Evolutionary conservation across 208 protist species (phyloP).

Genomic region (Trypanosoma boissoni): DNA sequence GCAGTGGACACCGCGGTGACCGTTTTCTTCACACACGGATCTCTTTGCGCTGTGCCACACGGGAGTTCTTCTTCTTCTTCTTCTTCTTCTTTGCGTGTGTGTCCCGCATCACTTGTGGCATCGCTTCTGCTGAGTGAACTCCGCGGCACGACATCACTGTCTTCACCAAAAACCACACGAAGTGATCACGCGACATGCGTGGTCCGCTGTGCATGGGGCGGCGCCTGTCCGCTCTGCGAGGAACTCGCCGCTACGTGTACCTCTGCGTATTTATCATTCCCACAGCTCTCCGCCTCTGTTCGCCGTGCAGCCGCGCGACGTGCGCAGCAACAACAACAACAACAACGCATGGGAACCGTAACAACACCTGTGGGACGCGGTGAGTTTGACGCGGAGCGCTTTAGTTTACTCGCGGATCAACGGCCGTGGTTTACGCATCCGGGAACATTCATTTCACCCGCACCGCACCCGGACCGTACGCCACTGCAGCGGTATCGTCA

Average conservation of each 20-base stretch:
- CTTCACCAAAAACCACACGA: neutral
- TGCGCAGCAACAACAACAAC: too few species aligned
- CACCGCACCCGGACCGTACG: constrained; percentile 29
- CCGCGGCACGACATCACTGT: neutral
- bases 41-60: constrained; percentile 25
- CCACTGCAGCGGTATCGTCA: constrained; percentile 45
- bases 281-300: constrained; percentile 50
- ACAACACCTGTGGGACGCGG: constrained; percentile 3
- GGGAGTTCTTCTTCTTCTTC: neutral
- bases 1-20: constrained; percentile 49
- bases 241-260: constrained; percentile 44
- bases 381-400: constrained; percentile 23
- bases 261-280: constrained; percentile 56
- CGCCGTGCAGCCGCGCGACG: constrained; percentile 18
- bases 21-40: constrained; percentile 68
- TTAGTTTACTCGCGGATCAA: constrained; percentile 19
- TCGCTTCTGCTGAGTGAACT: constrained; percentile 20
- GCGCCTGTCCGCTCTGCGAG: constrained; percentile 71
- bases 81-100: constrained; percentile 1
- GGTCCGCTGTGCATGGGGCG: constrained; percentile 75
- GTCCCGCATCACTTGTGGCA: constrained; percentile 21
- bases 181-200: constrained; percentile 11
- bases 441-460: constrained; percentile 48
- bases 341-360: too few species aligned
- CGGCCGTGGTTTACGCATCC: constrained; percentile 71